These are phyloP conservation scores for Malassezia pachydermatis DNA, from an alignment of 1,284 basidiomycete genomes.

Conservation along the genomic window DNA sequence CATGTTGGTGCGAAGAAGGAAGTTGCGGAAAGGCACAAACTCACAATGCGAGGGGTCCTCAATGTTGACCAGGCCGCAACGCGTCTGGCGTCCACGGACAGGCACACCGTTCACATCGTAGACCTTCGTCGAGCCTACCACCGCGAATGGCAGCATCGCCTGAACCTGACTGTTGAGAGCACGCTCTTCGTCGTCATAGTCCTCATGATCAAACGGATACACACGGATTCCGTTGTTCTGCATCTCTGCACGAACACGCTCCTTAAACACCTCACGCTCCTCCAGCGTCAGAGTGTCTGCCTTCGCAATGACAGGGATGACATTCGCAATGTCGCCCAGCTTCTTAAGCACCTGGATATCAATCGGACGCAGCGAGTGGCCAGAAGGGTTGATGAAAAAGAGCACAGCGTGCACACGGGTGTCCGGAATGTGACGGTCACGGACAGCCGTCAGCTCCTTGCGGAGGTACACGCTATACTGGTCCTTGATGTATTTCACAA, in stretches of 20 bases:
- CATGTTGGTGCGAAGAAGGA: constrained; percentile 76
- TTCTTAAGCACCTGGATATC: constrained; percentile 99
- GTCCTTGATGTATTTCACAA: constrained; percentile 97
- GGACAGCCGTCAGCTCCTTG: constrained; percentile 96
- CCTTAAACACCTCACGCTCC: constrained; percentile 60
- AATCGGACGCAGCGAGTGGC: constrained; percentile 53
- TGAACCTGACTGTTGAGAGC: constrained; percentile 76
- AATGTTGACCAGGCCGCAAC: constrained; percentile 96
- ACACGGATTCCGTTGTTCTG: constrained; percentile 83
- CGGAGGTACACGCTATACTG: constrained; percentile 97
- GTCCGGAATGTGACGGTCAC: constrained; percentile 95
- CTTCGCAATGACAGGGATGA: constrained; percentile 97
- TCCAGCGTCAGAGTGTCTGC: constrained; percentile 88
- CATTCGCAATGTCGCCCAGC: constrained; percentile 93
- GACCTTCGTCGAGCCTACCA: constrained; percentile 86
- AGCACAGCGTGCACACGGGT: constrained; percentile 96
- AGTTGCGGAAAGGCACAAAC: constrained; percentile 92
- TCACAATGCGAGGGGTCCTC: constrained; percentile 89
- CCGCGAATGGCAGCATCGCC: constrained; percentile 89
- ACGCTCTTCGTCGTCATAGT: constrained; percentile 79
- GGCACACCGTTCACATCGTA: constrained; percentile 91
- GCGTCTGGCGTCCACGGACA: constrained; percentile 88
- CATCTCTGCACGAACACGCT: constrained; percentile 80
- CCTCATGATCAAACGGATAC: constrained; percentile 95
- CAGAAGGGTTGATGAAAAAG: constrained; percentile 76